Percentiles rank a stretch among this genome's conserved stretches.
These are phyloP conservation scores for Sclerotinia glacialis DNA, from an alignment of 2,329 filamentous ascomycete genomes.

Conservation along the genomic window DNA sequence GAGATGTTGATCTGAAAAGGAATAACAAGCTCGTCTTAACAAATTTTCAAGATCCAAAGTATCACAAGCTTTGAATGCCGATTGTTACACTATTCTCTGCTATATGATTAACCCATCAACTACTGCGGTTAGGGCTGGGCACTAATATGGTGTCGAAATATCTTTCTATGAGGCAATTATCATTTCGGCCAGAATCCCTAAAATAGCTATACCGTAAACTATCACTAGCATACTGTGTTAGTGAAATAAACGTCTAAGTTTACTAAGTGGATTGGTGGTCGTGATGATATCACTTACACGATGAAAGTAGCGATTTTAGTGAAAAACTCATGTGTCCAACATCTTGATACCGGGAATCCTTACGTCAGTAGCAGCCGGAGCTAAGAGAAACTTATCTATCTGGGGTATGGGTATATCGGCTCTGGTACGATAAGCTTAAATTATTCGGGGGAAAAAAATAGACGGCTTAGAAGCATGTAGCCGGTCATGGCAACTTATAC, in stretches of 20 bases:
- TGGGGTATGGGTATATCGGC: background rate
- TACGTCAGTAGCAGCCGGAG: background rate
- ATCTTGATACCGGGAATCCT: background rate
- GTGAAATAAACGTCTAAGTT: background rate
- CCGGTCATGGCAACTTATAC: background rate
- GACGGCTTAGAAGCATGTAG: no score
- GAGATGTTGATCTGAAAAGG: no score
- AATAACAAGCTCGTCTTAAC: no score
- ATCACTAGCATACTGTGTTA: background rate
- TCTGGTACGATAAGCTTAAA: background rate
- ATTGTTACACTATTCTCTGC: no score
- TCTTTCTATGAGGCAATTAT: background rate
- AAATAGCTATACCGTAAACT: background rate
- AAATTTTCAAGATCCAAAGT: no score
- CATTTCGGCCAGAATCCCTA: background rate
- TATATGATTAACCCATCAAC: no score
- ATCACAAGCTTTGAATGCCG: no score
- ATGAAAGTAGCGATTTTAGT: background rate
- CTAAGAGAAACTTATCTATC: background rate
- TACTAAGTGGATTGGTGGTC: background rate
- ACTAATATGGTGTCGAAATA: background rate
- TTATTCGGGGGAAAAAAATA: no score
- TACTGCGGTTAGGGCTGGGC: no score
- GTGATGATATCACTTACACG: background rate
- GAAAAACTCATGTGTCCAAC: no score